Evolutionary conservation across 208 protist species (phyloP).

Genomic region (Trypanosoma melophagium): DNA sequence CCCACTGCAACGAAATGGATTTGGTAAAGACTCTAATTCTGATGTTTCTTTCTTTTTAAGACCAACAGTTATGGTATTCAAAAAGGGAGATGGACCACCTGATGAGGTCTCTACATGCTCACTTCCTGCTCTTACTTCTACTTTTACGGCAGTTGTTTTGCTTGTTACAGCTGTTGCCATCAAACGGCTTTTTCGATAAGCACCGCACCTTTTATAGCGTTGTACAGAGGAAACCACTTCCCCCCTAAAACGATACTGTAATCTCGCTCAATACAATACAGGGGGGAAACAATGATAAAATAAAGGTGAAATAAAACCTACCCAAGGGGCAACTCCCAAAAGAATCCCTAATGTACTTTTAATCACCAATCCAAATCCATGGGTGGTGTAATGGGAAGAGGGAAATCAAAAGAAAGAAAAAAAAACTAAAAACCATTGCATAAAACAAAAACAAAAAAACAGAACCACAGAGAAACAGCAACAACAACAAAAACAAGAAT

Average conservation of each 20-base stretch:
- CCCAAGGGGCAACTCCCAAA: too few species aligned
- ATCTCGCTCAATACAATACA: too few species aligned
- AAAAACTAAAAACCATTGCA: constrained; percentile 10
- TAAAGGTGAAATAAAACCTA: too few species aligned
- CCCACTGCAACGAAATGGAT: constrained; percentile 5
- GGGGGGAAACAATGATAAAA: too few species aligned
- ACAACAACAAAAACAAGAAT: constrained; percentile 22
- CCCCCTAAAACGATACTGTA: too few species aligned
- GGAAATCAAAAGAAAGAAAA: constrained; percentile 31
- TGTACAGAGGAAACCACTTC: too few species aligned
- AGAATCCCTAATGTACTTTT: too few species aligned
- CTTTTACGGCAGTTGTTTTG: constrained; percentile 11
- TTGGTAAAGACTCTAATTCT: constrained; percentile 6
- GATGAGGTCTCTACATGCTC: neutral
- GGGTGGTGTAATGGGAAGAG: too few species aligned
- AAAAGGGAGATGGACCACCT: too few species aligned
- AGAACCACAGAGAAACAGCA: neutral
- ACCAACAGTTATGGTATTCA: too few species aligned
- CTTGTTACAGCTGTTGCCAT: neutral
- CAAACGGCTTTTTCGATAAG: constrained; percentile 15
- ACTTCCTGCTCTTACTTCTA: neutral
- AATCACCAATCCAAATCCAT: too few species aligned
- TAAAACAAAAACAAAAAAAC: neutral
- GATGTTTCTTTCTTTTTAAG: constrained; percentile 6
- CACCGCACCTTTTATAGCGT: constrained; percentile 13